A percentile compares a stretch with the other conserved stretches of the same genome.
Conservation (phyloP, 176 grass and related monocot genomes). For the Tillandsia leiboldiana region DNA sequence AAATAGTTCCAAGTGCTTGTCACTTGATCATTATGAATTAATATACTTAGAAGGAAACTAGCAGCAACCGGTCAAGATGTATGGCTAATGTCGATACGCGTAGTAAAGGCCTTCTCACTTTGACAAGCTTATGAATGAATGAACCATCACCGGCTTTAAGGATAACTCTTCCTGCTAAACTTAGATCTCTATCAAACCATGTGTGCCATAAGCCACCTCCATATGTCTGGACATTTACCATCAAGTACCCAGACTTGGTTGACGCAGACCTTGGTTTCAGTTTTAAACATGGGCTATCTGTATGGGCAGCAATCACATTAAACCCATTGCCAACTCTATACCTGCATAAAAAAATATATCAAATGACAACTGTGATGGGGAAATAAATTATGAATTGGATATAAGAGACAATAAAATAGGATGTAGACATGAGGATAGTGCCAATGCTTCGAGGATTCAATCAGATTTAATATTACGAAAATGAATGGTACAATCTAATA, state of each 20-base stretch:
- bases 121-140: constrained; percentile 74
- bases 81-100: constrained; percentile 90
- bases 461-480: no score
- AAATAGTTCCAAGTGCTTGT: no score
- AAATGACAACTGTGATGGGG: background rate
- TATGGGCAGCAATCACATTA: constrained; percentile 87
- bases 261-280: constrained; percentile 78
- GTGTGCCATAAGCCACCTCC: constrained; percentile 83
- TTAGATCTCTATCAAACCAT: constrained; percentile 95
- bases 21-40: background rate
- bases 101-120: constrained; percentile 69
- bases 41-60: constrained; percentile 21
- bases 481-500: no score
- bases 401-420: background rate
- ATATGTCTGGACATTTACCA: constrained; percentile 86
- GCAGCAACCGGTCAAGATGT: constrained; percentile 91
- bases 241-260: constrained; percentile 67
- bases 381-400: no score
- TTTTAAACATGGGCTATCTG: constrained; percentile 92
- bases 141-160: constrained; percentile 62
- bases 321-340: constrained; percentile 73
- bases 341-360: constrained; percentile 31
- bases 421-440: background rate
- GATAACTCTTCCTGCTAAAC: constrained; percentile 78
- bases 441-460: no score